Base-by-base conservation (phyloP, 331 rosid genomes). In the Malus hybrid region DNA sequence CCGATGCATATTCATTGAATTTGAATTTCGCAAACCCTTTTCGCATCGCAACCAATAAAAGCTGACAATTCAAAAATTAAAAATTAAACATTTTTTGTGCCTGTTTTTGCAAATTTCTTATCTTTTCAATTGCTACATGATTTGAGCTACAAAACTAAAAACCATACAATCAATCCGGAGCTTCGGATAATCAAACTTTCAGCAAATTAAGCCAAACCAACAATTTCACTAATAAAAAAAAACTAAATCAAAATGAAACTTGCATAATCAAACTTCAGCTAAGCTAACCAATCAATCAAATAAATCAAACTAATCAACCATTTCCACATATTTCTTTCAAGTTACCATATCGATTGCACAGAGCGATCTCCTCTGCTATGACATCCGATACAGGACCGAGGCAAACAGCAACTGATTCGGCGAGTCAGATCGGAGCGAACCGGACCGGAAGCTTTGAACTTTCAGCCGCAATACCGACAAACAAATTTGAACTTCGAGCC, bases 371-470 rank as follows among this genome's bases (percentile, higher is more conserved):
- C 79, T 33, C 82, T 64, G 69, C 87, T 88, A 91, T 81, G 89
- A 87, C 96, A 88, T 91, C 96, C 93, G 83, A 88, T 84, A 74
- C 84, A 36, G 77, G 64, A 48, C 88, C 75, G 85, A 85, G 85
- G 74, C 32, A 76, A 32, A 50, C 15, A 11, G 64, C 72, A 73
- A 57, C 27, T 56, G 75, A 85, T 87, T 85, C 88, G 22, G 66
- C 57, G 89, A 84, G 96, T 84, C 90, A 89, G 98, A 91, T 91
- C 98, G 96, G 89, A 76, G 66, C 81, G 88, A 10, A 75, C 60
- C 29, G 57, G 73, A 82, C 67, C 70, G 79, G 71, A 33, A 70
- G 83, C 80, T 87, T 62, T 70, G 8, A 79, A 82, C 74, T 76
- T 85, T 79, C 74, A 73, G 77, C 81, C 80, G 81, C 70, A 79